A percentile compares a stretch with the other conserved stretches of the same genome.
Conservation (phyloP, 768 basidiomycete species). For the Crassisporium funariophilum region DNA sequence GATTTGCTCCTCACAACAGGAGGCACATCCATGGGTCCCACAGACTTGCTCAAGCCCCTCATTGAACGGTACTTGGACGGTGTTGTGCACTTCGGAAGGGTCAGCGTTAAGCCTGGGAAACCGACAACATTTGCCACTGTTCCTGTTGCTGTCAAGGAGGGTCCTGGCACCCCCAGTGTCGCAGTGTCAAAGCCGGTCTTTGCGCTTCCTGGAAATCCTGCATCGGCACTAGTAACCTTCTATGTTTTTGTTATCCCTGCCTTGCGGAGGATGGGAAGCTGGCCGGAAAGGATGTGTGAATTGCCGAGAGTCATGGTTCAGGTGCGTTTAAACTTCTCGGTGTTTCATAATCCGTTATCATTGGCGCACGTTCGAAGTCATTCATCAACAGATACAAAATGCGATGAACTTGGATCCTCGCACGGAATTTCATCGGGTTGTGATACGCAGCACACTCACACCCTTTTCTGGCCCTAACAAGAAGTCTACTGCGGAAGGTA, state of each 20-base stretch:
- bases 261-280: constrained; percentile 71
- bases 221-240: constrained; percentile 85
- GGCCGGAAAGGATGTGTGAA: constrained; percentile 50
- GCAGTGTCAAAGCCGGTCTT: constrained; percentile 63
- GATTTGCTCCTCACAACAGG: constrained; percentile 86
- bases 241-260: constrained; percentile 85
- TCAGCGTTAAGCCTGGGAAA: constrained; percentile 83
- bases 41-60: constrained; percentile 85
- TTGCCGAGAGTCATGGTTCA: constrained; percentile 65
- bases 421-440: constrained; percentile 82
- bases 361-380: too few relatives aligned
- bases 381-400: constrained; percentile 48
- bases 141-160: constrained; percentile 33
- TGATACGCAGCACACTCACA: constrained; percentile 41
- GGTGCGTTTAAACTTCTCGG: constrained; percentile 41
- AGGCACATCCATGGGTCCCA: constrained; percentile 90
- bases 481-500: background rate
- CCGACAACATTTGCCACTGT: constrained; percentile 90
- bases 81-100: constrained; percentile 83
- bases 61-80: constrained; percentile 80
- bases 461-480: too few relatives aligned
- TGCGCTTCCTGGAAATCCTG: constrained; percentile 88
- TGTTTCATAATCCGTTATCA: background rate
- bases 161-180: too few relatives aligned
- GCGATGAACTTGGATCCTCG: constrained; percentile 71